A percentile compares a stretch with the other conserved stretches of the same genome.
phyloP scores from a whole-genome alignment of 768 basidiomycete genomes.

The Leccinum ochraceum region DNA sequence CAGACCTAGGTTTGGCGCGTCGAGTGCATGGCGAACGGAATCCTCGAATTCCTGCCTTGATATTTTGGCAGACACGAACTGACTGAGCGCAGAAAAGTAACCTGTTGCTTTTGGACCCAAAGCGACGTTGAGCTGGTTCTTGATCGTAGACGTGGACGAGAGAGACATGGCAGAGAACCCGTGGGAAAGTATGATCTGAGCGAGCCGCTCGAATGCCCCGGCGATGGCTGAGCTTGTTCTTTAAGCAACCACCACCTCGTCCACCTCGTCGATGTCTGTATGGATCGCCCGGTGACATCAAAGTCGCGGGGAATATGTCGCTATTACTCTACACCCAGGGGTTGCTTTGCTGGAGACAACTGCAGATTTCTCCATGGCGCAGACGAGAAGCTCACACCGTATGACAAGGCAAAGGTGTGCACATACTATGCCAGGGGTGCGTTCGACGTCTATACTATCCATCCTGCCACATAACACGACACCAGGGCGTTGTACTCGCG shows the following conservation, averaged over 20 bases:
- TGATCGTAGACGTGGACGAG: constrained; percentile 72
- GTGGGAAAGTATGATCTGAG: constrained; percentile 19
- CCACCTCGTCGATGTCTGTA: constrained; percentile 27
- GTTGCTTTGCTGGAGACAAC: constrained; percentile 64
- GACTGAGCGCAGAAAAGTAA: constrained; percentile 67
- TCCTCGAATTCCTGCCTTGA: constrained; percentile 81
- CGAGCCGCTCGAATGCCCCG: not conserved
- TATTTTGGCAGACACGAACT: constrained; percentile 65
- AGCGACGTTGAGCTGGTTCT: constrained; percentile 60
- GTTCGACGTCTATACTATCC: constrained; percentile 8
- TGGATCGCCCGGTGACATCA: constrained; percentile 63
- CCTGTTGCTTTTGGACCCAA: constrained; percentile 58
- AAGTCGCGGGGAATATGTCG: constrained; percentile 71
- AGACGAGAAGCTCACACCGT: constrained; percentile 56
- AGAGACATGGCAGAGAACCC: constrained; percentile 56
- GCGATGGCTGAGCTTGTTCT: not conserved
- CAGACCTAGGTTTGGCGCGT: constrained; percentile 54
- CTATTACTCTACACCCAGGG: constrained; percentile 62
- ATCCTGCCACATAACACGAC: constrained; percentile 1
- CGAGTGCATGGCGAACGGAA: constrained; percentile 59
- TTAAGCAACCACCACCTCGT: constrained; percentile 3
- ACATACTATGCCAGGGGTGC: constrained; percentile 61
- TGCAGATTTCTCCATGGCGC: constrained; percentile 81
- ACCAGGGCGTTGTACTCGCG: constrained; percentile 69
- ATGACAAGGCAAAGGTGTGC: constrained; percentile 72